Evolutionary conservation across 768 basidiomycete genomes (phyloP).

Genomic region (Boletus rufocinnamomeus): DNA sequence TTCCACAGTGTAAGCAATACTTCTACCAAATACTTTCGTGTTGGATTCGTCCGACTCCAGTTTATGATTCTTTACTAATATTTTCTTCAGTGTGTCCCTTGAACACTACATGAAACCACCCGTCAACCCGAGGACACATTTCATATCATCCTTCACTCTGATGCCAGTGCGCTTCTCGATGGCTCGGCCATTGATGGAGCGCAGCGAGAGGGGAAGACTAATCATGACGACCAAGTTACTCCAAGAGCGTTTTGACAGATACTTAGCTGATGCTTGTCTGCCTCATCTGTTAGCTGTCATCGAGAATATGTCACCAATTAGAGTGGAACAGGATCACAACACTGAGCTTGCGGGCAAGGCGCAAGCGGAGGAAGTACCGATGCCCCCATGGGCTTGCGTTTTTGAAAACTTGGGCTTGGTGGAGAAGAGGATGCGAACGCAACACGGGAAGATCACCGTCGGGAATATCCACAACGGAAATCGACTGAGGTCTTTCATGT

Average conservation of each 20-base stretch:
- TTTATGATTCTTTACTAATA: background rate
- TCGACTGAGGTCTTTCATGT: too few relatives aligned
- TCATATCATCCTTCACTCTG: slow-evolving; percentile 16
- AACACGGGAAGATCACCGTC: too few relatives aligned
- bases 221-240: slow-evolving; percentile 13
- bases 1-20: slow-evolving; percentile 12
- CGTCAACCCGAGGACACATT: slow-evolving; percentile 20
- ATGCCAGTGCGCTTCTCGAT: slow-evolving; percentile 23
- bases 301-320: background rate
- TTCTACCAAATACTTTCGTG: background rate
- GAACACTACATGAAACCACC: slow-evolving; percentile 21
- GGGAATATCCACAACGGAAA: too few relatives aligned
- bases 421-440: too few relatives aligned
- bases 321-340: too few relatives aligned
- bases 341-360: too few relatives aligned
- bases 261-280: slow-evolving; percentile 17
- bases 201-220: slow-evolving; percentile 11
- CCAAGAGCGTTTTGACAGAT: slow-evolving; percentile 13
- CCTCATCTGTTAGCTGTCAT: slow-evolving; percentile 10
- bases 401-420: too few relatives aligned
- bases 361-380: too few relatives aligned
- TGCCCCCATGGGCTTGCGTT: too few relatives aligned
- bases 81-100: slow-evolving; percentile 11
- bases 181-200: slow-evolving; percentile 7
- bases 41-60: background rate